These are phyloP conservation scores for Dactylorhiza incarnata DNA, from an alignment of 106 monocot genomes.

Conservation along the genomic window DNA sequence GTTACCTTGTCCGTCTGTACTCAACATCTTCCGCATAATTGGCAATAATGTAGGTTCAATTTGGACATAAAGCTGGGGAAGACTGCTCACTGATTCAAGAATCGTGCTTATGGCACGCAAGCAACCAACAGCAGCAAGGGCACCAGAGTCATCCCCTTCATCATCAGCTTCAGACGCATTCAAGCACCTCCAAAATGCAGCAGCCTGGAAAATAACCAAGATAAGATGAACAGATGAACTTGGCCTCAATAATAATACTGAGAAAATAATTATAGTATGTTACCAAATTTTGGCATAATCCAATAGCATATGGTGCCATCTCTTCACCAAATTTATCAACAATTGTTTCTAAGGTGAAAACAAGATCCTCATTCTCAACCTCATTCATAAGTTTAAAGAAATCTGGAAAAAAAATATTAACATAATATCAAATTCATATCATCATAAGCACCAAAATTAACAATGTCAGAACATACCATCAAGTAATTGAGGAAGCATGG, in stretches of 20 bases:
- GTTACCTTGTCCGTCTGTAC: constrained; percentile 96
- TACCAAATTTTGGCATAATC: constrained; percentile 96
- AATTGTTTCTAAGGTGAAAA: constrained; percentile 93
- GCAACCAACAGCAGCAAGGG: constrained; percentile 94
- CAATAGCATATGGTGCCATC: constrained; percentile 97
- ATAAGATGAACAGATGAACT: not conserved
- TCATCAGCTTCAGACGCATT: constrained; percentile 74
- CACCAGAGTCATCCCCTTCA: constrained; percentile 86
- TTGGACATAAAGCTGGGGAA: constrained; percentile 85
- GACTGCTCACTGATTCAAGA: constrained; percentile 89
- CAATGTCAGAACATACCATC: constrained; percentile 57
- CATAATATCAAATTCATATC: not conserved
- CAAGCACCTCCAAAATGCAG: constrained; percentile 93
- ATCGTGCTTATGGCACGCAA: constrained; percentile 98
- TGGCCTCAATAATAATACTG: not conserved
- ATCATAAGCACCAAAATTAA: not conserved
- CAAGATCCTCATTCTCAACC: constrained; percentile 97
- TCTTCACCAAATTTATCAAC: constrained; percentile 99
- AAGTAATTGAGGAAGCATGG: constrained; percentile 87
- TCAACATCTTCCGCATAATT: constrained; percentile 91
- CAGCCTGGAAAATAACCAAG: constrained; percentile 35
- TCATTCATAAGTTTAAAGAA: constrained; percentile 99
- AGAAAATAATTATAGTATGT: not conserved
- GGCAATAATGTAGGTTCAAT: constrained; percentile 86
- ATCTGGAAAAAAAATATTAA: constrained; percentile 29